Conservation (phyloP, 2,329 filamentous ascomycete species). For the Neofusicoccum ribis region DNA sequence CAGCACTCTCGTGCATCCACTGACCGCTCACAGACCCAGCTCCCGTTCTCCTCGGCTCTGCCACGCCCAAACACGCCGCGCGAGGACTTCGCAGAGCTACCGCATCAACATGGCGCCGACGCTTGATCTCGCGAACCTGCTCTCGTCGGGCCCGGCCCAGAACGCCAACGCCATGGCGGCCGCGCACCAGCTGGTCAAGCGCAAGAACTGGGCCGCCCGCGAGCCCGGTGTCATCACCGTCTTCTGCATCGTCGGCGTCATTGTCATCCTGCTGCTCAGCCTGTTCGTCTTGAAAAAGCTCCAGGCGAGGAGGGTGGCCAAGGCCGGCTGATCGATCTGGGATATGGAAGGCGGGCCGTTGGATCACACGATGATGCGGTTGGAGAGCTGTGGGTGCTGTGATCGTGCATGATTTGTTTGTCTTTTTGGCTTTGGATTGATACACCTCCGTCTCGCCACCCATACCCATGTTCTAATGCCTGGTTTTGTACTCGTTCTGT, state of each 20-base stretch:
- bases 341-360: too few relatives aligned
- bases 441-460: too few relatives aligned
- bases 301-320: conserved; percentile 25
- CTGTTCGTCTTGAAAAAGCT: conserved; percentile 53
- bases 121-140: conserved; percentile 2
- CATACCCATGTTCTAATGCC: too few relatives aligned
- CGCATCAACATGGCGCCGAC: conserved; percentile 3
- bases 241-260: conserved; percentile 61
- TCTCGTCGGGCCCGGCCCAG: background rate
- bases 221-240: conserved; percentile 64
- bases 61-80: too few relatives aligned
- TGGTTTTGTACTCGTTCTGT: too few relatives aligned
- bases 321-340: background rate
- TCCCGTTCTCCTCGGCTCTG: background rate
- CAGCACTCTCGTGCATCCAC: too few relatives aligned
- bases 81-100: background rate
- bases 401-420: too few relatives aligned
- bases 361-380: too few relatives aligned
- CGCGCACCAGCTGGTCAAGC: conserved; percentile 50
- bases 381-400: too few relatives aligned
- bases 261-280: conserved; percentile 51
- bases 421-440: too few relatives aligned
- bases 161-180: conserved; percentile 36
- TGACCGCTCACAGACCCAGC: too few relatives aligned
- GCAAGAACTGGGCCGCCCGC: conserved; percentile 56